Conservation (phyloP, 805 yeast species). For the Hermanozyma aechmeae region DNA sequence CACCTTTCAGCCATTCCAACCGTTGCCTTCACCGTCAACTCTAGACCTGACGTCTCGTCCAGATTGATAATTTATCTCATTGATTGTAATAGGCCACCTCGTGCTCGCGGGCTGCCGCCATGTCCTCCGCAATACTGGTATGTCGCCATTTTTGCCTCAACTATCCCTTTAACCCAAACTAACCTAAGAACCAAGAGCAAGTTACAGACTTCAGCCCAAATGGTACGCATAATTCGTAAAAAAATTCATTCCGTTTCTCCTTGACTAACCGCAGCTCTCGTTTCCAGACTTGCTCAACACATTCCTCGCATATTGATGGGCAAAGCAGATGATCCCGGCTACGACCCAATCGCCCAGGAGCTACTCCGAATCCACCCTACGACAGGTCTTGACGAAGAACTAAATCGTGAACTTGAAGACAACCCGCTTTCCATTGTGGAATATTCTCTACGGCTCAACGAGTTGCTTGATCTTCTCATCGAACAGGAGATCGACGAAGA, state of each 20-base stretch:
- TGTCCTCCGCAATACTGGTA: slow-evolving; percentile 1
- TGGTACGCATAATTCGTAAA: slow-evolving; percentile 4
- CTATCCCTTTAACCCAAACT: not conserved
- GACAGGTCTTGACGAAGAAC: slow-evolving; percentile 1
- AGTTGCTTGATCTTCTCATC: slow-evolving; percentile 18
- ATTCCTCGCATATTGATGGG: slow-evolving; percentile 3
- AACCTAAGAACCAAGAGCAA: not conserved
- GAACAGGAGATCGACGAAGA: slow-evolving; percentile 22
- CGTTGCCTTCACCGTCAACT: not conserved
- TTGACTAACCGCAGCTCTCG: slow-evolving; percentile 5
- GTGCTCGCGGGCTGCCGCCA: slow-evolving; percentile 1
- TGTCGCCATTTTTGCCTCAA: slow-evolving; percentile 1
- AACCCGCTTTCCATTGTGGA: slow-evolving; percentile 14
- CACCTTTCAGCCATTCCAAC: not conserved
- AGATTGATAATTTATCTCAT: too few species aligned
- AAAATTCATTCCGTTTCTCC: not conserved
- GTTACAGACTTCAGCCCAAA: slow-evolving; percentile 2
- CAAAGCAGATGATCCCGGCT: slow-evolving; percentile 2
- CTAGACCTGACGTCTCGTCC: too few species aligned
- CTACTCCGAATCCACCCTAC: slow-evolving; percentile 21
- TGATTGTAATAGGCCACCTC: too few species aligned
- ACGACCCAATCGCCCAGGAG: slow-evolving; percentile 25
- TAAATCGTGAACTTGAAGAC: not conserved
- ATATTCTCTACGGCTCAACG: slow-evolving; percentile 23
- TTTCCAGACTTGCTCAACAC: slow-evolving; percentile 2